Evolutionary conservation across 495 filamentous ascomycete genomes (phyloP).

Genomic region (Collariella sp.): DNA sequence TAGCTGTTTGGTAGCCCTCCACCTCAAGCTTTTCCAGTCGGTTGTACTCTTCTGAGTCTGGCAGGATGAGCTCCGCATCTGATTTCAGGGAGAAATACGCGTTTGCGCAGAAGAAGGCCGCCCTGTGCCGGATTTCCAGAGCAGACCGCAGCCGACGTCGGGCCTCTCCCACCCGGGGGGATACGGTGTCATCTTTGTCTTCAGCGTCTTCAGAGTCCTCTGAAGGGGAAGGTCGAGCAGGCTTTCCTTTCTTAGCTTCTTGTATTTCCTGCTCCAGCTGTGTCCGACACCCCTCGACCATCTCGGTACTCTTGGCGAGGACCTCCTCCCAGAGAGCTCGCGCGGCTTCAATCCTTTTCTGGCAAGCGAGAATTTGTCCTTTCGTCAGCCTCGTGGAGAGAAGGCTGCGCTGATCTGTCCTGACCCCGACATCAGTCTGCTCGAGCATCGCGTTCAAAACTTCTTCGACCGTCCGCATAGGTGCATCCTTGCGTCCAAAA

Average conservation of each 20-base stretch:
- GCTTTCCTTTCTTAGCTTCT: constrained; percentile 21
- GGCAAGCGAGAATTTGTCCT: constrained; percentile 69
- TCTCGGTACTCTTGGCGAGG: constrained; percentile 40
- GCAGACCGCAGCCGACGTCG: constrained; percentile 59
- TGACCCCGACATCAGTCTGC: constrained; percentile 54
- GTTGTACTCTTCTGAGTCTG: constrained; percentile 57
- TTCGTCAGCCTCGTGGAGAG: constrained; percentile 52
- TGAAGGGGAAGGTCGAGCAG: constrained; percentile 14
- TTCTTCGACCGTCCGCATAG: constrained; percentile 70
- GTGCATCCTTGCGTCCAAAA: constrained; percentile 54
- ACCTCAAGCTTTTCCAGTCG: constrained; percentile 59
- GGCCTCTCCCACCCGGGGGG: constrained; percentile 44
- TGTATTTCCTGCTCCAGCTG: constrained; percentile 51
- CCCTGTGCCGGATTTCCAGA: constrained; percentile 74
- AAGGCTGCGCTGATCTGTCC: constrained; percentile 56
- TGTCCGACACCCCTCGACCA: constrained; percentile 57
- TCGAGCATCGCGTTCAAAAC: constrained; percentile 88
- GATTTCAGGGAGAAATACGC: constrained; percentile 74
- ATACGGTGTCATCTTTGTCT: constrained; percentile 21
- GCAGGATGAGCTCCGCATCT: constrained; percentile 49
- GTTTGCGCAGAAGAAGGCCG: constrained; percentile 76
- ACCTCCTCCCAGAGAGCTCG: constrained; percentile 58
- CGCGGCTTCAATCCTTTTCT: constrained; percentile 45
- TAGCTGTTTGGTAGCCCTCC: constrained; percentile 66
- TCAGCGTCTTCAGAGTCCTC: constrained; percentile 36